Evolutionary conservation across 2,329 filamentous ascomycete genomes (phyloP), one percentile per base, ranked within the genome.

Genomic region (Apiospora hydei): DNA sequence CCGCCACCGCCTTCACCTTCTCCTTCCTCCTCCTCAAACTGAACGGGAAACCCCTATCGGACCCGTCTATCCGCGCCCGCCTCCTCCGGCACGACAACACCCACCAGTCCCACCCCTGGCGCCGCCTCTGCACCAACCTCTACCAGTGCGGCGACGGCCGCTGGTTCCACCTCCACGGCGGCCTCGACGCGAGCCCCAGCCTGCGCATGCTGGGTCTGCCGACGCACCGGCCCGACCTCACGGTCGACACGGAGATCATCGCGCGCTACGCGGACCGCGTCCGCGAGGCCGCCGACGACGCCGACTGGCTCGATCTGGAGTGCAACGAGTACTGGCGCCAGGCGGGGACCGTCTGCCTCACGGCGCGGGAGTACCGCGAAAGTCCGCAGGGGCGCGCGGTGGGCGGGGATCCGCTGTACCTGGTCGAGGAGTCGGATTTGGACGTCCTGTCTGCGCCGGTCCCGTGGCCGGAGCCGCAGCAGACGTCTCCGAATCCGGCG

Each of bases 391-490:
- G 79, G 16, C 72, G 76, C 21, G 73, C 73, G 16, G 74, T 80
- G 4, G 75, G 76, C 0, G 70, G 75, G 8, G 79, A 79, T 34
- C 75, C 75, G 18, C 69, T 81, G 1, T 81, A 79, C 64, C 34
- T 74, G 24, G 64, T 77, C 38, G 73, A 77, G 21, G 73, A 78
- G 2, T 73, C 80, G 0, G n/a, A 70, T 2, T 13, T 53, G 16
- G 69, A 73, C 0, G 74, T 77, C 0, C 81, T 83, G 51, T 41
- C 57, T 13, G 73, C 78, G 0, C 76, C 81, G 0, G 76, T 79
- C 57, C 86, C 84, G 85, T 87, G 85, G 85, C 81, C 43, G 26
- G 16, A 13, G n/a, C 5, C 67, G 26, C 44, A 4, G 53, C 13
- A 3, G 18, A 82, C 4, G 76, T 81, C 80, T 5, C 71, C 81